phyloP scores from a whole-genome alignment of 768 basidiomycete species.

The Leucogyrophana mollusca region DNA sequence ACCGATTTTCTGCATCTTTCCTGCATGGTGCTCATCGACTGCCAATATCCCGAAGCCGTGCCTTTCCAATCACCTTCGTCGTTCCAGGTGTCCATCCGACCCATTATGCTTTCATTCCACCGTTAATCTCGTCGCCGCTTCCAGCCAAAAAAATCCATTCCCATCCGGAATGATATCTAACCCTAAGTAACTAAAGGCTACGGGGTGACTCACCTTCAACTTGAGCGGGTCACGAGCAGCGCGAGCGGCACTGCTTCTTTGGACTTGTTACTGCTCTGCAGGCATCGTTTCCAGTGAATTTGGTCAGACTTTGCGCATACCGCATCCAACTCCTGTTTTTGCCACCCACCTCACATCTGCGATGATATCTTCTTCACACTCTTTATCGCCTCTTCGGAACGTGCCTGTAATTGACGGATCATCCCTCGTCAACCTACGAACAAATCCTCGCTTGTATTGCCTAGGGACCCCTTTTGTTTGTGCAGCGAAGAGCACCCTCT shows the following conservation, averaged over 20 bases:
- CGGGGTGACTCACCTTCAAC: slow-evolving; percentile 24
- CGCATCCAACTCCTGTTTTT: slow-evolving; percentile 16
- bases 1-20: background rate
- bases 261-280: too few species aligned
- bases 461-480: slow-evolving; percentile 49
- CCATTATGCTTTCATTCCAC: slow-evolving; percentile 21
- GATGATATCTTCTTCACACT: slow-evolving; percentile 36
- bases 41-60: slow-evolving; percentile 3
- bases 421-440: slow-evolving; percentile 27
- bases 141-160: slow-evolving; percentile 55
- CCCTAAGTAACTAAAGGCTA: slow-evolving; percentile 49
- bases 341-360: slow-evolving; percentile 24
- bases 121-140: slow-evolving; percentile 30
- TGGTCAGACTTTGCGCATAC: slow-evolving; percentile 10
- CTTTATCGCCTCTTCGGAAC: slow-evolving; percentile 54
- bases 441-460: slow-evolving; percentile 48
- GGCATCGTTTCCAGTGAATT: slow-evolving; percentile 7
- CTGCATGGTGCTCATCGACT: background rate
- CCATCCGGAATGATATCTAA: slow-evolving; percentile 53
- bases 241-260: slow-evolving; percentile 19
- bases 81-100: slow-evolving; percentile 46
- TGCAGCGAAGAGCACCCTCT: slow-evolving; percentile 6
- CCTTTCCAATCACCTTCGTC: slow-evolving; percentile 37
- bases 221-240: slow-evolving; percentile 20
- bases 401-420: slow-evolving; percentile 29